Evolutionary conservation across 768 basidiomycete species (phyloP).

Genomic region (Leccinellum luteum): DNA sequence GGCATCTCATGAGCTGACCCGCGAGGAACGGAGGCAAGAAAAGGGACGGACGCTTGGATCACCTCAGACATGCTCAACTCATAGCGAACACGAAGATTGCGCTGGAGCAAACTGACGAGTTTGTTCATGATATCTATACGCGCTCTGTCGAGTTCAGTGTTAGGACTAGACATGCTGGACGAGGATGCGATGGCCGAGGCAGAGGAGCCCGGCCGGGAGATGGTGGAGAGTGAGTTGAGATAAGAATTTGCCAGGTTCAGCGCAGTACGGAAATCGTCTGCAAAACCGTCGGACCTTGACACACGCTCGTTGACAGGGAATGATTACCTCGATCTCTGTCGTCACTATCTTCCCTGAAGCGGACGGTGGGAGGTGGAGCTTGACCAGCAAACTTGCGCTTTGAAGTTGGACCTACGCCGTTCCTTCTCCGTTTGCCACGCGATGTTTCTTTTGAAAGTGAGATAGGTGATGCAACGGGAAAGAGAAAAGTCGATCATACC

Average conservation of each 20-base stretch:
- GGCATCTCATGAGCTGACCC: conserved; percentile 9
- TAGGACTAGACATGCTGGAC: conserved; percentile 35
- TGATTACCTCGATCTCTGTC: conserved; percentile 36
- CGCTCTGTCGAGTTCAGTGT: conserved; percentile 47
- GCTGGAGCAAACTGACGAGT: conserved; percentile 63
- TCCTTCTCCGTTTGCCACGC: conserved; percentile 32
- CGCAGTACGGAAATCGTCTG: conserved; percentile 74
- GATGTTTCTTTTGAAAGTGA: conserved; percentile 22
- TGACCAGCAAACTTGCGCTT: conserved; percentile 36
- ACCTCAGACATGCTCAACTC: conserved; percentile 70
- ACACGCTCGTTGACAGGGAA: background rate
- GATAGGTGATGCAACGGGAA: background rate
- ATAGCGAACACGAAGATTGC: conserved; percentile 72
- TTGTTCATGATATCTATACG: conserved; percentile 63
- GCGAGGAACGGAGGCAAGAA: background rate
- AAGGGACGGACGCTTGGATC: conserved; percentile 62
- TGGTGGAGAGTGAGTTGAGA: conserved; percentile 53
- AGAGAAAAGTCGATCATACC: conserved; percentile 26
- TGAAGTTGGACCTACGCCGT: conserved; percentile 19
- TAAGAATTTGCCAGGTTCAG: conserved; percentile 61
- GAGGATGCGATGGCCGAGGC: conserved; percentile 37
- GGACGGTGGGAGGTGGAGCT: conserved; percentile 27
- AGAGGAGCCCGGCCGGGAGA: conserved; percentile 38
- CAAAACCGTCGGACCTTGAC: conserved; percentile 10
- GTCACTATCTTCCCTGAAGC: conserved; percentile 31